Evolutionary conservation across 495 filamentous ascomycete species (phyloP).

Genomic region (Penicillium paxilli): DNA sequence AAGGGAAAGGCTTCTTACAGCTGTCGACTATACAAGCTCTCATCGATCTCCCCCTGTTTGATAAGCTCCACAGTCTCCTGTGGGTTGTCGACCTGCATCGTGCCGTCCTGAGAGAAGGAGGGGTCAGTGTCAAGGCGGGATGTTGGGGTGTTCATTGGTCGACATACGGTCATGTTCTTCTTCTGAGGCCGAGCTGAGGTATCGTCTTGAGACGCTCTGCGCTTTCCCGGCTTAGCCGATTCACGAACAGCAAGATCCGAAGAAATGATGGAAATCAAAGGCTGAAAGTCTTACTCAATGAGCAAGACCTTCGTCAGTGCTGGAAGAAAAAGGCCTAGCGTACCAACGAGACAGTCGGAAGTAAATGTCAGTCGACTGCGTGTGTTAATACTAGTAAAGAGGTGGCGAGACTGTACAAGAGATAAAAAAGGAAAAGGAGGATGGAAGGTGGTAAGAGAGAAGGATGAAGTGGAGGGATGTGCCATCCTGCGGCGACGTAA

Average conservation of each 20-base stretch:
- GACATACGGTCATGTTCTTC: slow-evolving; percentile 80
- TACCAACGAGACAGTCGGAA: slow-evolving; percentile 24
- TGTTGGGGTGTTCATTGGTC: neutral
- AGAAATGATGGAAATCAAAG: slow-evolving; percentile 51
- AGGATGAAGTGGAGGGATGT: slow-evolving; percentile 18
- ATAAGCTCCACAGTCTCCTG: slow-evolving; percentile 56
- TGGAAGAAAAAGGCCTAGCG: slow-evolving; percentile 30
- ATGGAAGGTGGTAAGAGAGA: slow-evolving; percentile 37
- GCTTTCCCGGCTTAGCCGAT: slow-evolving; percentile 74
- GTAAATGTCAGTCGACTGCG: slow-evolving; percentile 3
- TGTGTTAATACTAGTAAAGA: slow-evolving; percentile 7
- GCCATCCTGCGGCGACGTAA: slow-evolving; percentile 6
- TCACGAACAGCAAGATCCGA: slow-evolving; percentile 54
- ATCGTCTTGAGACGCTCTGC: slow-evolving; percentile 79
- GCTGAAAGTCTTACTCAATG: slow-evolving; percentile 49
- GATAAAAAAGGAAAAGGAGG: slow-evolving; percentile 3
- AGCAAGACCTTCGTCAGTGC: slow-evolving; percentile 53
- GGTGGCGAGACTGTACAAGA: slow-evolving; percentile 9
- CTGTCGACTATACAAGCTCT: slow-evolving; percentile 96
- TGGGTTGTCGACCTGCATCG: slow-evolving; percentile 79
- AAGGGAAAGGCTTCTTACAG: slow-evolving; percentile 53
- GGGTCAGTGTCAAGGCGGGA: slow-evolving; percentile 16
- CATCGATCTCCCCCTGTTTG: slow-evolving; percentile 81
- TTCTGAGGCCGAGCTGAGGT: slow-evolving; percentile 67
- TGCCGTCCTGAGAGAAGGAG: slow-evolving; percentile 52